Evolutionary conservation across 2,329 filamentous ascomycete genomes (phyloP).

Genomic region (Colletotrichum endophyticum): DNA sequence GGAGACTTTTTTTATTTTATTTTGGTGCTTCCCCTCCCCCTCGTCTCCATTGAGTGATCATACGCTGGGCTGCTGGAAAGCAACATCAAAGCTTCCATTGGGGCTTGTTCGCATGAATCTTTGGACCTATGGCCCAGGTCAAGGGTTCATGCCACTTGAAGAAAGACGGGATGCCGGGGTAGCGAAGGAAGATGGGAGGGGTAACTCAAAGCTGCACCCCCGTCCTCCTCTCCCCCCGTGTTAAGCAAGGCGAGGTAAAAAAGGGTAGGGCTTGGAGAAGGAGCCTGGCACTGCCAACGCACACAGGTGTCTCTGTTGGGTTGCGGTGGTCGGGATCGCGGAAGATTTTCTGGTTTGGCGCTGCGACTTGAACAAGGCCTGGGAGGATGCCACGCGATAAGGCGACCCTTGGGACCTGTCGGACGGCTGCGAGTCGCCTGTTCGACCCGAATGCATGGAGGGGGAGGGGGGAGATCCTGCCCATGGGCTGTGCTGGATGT

Average conservation of each 20-base stretch:
- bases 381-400: slow-evolving; percentile 20
- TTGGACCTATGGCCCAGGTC: background rate
- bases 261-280: background rate
- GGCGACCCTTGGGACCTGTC: background rate
- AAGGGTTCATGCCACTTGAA: background rate
- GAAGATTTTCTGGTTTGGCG: background rate
- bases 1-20: background rate
- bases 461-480: background rate
- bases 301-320: background rate
- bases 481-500: slow-evolving; percentile 13
- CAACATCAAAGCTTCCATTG: background rate
- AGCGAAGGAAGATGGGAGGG: background rate
- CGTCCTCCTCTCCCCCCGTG: background rate
- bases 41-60: background rate
- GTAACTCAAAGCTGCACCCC: background rate
- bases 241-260: background rate
- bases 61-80: background rate
- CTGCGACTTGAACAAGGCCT: background rate
- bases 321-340: background rate
- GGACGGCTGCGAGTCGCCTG: slow-evolving; percentile 6
- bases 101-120: background rate
- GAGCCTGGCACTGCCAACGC: background rate
- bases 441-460: slow-evolving; percentile 11
- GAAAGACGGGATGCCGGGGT: background rate
- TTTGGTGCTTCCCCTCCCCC: background rate